phyloP scores from a whole-genome alignment of 192 early-diverging fungal genomes.

The Coemansia sp. region DNA sequence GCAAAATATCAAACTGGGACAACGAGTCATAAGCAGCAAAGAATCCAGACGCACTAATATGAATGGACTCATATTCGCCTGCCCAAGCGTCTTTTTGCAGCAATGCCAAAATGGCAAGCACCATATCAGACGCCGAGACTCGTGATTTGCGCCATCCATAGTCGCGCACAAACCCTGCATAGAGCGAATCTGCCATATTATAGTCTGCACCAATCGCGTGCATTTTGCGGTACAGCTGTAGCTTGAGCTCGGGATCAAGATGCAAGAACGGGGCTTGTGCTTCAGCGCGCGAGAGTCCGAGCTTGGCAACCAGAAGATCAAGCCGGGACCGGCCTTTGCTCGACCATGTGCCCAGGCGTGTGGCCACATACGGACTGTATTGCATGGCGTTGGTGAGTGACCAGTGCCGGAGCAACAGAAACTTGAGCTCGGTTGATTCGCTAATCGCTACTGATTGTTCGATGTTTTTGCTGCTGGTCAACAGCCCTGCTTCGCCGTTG shows the following conservation, averaged over 20 bases:
- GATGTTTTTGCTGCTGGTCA: constrained; percentile 26
- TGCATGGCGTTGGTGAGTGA: constrained; percentile 84
- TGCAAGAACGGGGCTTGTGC: constrained; percentile 71
- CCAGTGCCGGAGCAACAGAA: constrained; percentile 91
- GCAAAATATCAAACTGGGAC: constrained; percentile 28
- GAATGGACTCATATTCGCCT: background rate
- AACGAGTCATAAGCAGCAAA: constrained; percentile 89
- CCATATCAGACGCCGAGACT: constrained; percentile 77
- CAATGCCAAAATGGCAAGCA: constrained; percentile 74
- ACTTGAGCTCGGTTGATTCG: constrained; percentile 72
- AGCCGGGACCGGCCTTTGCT: constrained; percentile 75
- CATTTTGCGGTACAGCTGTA: constrained; percentile 63
- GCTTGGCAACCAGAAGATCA: constrained; percentile 81
- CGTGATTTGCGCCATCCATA: constrained; percentile 67
- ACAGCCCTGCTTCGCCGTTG: constrained; percentile 26
- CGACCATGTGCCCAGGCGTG: constrained; percentile 86
- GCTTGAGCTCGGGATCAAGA: constrained; percentile 75
- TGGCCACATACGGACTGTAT: constrained; percentile 82
- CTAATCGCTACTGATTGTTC: constrained; percentile 18
- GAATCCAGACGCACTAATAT: constrained; percentile 56
- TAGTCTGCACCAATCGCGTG: constrained; percentile 69
- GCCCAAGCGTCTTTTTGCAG: constrained; percentile 33
- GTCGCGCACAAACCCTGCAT: constrained; percentile 72
- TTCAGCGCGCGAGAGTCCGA: constrained; percentile 86
- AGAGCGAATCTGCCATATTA: constrained; percentile 73